These are phyloP conservation scores for Colletotrichum viniferum DNA, from an alignment of 2,329 filamentous ascomycete genomes.

Conservation along the genomic window DNA sequence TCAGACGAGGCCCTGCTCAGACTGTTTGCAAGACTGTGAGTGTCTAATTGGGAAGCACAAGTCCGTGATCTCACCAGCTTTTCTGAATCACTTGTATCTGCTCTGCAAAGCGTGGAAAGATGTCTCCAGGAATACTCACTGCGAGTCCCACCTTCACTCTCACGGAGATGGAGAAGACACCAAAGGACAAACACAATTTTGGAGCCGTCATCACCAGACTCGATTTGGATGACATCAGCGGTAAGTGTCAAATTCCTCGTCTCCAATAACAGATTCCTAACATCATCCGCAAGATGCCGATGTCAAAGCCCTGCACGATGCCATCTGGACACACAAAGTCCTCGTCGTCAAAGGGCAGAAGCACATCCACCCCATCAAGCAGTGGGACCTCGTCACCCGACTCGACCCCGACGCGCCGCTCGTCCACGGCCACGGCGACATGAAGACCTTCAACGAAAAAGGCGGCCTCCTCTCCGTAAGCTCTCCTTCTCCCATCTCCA, in stretches of 20 bases:
- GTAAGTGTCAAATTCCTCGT: not conserved
- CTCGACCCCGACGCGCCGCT: constrained; percentile 45
- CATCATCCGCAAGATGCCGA: not conserved
- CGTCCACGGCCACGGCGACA: constrained; percentile 45
- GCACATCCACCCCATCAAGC: constrained; percentile 41
- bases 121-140: not conserved
- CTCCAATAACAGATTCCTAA: fast-evolving
- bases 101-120: not conserved
- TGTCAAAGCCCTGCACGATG: not conserved
- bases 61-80: not conserved
- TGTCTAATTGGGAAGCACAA: not conserved
- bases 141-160: not conserved
- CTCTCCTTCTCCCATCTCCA: fast-evolving
- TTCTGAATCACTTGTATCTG: not conserved
- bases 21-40: not conserved
- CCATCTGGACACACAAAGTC: not conserved
- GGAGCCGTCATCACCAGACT: not conserved
- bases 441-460: constrained; percentile 43
- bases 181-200: not conserved
- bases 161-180: not conserved
- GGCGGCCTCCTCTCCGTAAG: constrained; percentile 39
- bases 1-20: not conserved
- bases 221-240: not conserved
- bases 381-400: constrained; percentile 48
- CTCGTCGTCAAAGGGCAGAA: not conserved